Evolutionary conservation across 1,284 basidiomycete genomes (phyloP), one percentile per base, ranked within the genome.

Genomic region (Microbotryum violaceum): DNA sequence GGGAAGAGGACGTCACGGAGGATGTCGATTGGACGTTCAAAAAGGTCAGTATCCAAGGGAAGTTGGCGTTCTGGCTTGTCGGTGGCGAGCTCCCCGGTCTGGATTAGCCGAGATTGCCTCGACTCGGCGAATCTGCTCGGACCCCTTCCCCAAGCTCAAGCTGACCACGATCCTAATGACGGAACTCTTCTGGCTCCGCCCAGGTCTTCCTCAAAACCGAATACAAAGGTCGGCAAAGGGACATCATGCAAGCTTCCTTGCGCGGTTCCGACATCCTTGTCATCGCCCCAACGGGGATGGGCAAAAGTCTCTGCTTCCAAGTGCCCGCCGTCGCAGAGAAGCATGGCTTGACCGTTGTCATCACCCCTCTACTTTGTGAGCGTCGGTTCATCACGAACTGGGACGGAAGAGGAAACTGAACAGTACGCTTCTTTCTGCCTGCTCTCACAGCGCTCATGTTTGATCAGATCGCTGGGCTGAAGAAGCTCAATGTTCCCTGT

Each of bases 301-400:
- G 89, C 31, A 92, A 92, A 86, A 88, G 88, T 66, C 71, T 92
- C 5, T 93, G 89, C 75, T 93, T 91, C 70, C 90, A 92, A 75
- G 79, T 91, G 12, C 89, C 90, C 31, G 89, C 89, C 0, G 77
- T 87, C 21, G 84, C 85, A 1, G 82, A 82, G 50, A 79, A 82
- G 81, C 78, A 79, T 57, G 89, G 89, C 1, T 77, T 91, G 25
- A 88, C 89, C 0, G 76, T 92, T 23, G 84, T 91, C 3, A 80
- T 91, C 20, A 88, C 87, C 0, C 89, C 89, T 20, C 78, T 91
- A 18, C 78, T 89, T 1, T 83, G 88, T 87, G 60, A 58, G 81
- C 70, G 33, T 62, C 55, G 4, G 9, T 12, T 45, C 12, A 25
- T 48, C 25, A 20, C 21, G 33, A 20, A 48, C 51, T 37, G 14